Evolutionary conservation across 441 rosid genomes (phyloP), one percentile per base, ranked within the genome.

Genomic region (Rhodomyrtus psidioides): DNA sequence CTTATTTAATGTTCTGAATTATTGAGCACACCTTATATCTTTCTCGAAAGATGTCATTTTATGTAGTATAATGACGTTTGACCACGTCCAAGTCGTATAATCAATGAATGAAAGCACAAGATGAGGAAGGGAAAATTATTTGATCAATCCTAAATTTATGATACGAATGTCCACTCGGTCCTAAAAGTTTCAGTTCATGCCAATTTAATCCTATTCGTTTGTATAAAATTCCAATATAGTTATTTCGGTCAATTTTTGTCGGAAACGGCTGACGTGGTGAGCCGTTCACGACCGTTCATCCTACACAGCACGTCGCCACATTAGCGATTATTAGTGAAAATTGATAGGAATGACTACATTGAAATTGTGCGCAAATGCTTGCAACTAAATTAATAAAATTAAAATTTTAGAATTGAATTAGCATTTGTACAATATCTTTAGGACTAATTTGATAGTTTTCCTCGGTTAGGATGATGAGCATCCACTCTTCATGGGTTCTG

Each of bases 311-410:
- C 0, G 0, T 27, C 4, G 6, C 0, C 23, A 60, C 19, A 60
- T 60, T 60, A 28, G 23, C 9, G 23, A 28, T 59, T 59, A 7
- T 42, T 42, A 1, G 46, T 42, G 46, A 42, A 28, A 0, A 15
- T 60, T 60, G 6, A 3, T 1, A 0, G 0, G 0, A 60, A 60
- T 0, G 10, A 28, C 0, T 28, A 8, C 0, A 4, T 16, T 0
- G 0, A 1, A 60, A 28, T 9, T 60, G 28, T 28, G 3, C 19
- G 42, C 1, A 28, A 0, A 60, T 0, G 3, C 7, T 60, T 28
- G 16, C 2, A 2, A 60, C 0, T 30, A 7, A 62, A 28, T 17
- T 16, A 6, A 30, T 6, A 27, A 59, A 59, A 59, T 15, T 27
- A 0, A 59, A 27, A 59, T 27, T 0, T 59, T 6, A 59, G 3